These are phyloP conservation scores for Sequoiadendron giganteum DNA, from an alignment of 75 land plant genomes.

Conservation along the genomic window DNA sequence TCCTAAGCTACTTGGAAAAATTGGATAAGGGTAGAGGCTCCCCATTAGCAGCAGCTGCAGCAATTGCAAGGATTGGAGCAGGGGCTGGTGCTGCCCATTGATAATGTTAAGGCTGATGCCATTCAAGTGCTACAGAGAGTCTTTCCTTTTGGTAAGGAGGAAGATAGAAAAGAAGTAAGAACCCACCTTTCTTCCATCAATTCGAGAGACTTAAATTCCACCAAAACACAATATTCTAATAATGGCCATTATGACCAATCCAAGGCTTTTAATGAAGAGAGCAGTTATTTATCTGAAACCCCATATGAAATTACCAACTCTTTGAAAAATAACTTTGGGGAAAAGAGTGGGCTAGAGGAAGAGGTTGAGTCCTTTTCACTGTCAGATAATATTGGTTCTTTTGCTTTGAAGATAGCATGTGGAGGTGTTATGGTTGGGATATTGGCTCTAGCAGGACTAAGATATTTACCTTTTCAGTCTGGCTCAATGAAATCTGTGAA, in stretches of 20 bases:
- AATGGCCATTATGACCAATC: not conserved
- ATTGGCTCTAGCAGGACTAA: constrained; percentile 5
- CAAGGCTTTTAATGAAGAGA: not conserved
- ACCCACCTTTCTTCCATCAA: not conserved
- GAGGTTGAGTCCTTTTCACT: not conserved
- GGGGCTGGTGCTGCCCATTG: constrained; percentile 82
- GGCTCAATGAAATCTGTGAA: not conserved
- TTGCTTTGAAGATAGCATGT: constrained; percentile 11
- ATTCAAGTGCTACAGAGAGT: constrained; percentile 73
- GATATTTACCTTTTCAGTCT: not conserved
- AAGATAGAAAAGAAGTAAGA: constrained; percentile 5
- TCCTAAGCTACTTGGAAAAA: constrained; percentile 75
- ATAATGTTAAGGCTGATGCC: constrained; percentile 67
- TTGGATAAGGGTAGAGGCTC: constrained; percentile 63
- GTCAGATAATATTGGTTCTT: not conserved
- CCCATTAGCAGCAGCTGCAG: constrained; percentile 89
- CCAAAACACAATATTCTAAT: not conserved
- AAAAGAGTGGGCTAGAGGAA: not conserved
- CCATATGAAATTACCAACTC: not conserved
- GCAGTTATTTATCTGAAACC: not conserved
- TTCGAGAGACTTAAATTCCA: not conserved
- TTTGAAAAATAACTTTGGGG: not conserved
- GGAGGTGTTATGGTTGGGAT: constrained; percentile 7
- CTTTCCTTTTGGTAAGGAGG: constrained; percentile 48
- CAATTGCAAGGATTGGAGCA: constrained; percentile 79